Conservation (phyloP, 495 filamentous ascomycete species). For the Aspergillus incahuasiensis region DNA sequence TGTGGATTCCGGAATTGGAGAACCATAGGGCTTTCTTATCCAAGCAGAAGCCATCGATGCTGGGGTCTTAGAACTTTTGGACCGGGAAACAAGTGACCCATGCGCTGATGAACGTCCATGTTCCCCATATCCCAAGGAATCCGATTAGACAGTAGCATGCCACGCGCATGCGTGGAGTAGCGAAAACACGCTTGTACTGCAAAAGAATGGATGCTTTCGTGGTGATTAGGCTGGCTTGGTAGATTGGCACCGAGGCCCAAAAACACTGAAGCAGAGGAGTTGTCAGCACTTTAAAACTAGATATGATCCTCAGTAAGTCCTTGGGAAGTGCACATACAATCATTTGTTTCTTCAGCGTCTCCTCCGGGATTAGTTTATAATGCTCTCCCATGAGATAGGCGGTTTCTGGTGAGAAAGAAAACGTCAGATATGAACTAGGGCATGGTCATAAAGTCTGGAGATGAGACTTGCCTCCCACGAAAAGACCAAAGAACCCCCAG, state of each 20-base stretch:
- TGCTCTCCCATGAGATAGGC: conserved; percentile 38
- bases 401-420: conserved; percentile 20
- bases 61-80: conserved; percentile 31
- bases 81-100: conserved; percentile 37
- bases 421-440: conserved; percentile 9
- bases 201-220: conserved; percentile 39
- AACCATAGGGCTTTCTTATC: conserved; percentile 35
- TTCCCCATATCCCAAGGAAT: conserved; percentile 34
- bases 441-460: background rate
- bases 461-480: conserved; percentile 27
- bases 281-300: background rate
- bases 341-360: conserved; percentile 28
- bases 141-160: conserved; percentile 32
- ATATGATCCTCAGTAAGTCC: background rate
- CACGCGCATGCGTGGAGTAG: conserved; percentile 31
- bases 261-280: conserved; percentile 21
- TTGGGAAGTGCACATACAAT: conserved; percentile 19
- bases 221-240: conserved; percentile 30
- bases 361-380: conserved; percentile 18
- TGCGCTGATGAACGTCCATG: conserved; percentile 32
- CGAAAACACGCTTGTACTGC: conserved; percentile 37
- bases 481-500: conserved; percentile 33
- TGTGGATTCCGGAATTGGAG: conserved; percentile 36
- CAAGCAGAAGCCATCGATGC: conserved; percentile 29
- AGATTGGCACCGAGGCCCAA: conserved; percentile 34